Evolutionary conservation across 495 filamentous ascomycete species (phyloP), one percentile per base, ranked within the genome.

Genomic region (Elasticomyces elasticus): DNA sequence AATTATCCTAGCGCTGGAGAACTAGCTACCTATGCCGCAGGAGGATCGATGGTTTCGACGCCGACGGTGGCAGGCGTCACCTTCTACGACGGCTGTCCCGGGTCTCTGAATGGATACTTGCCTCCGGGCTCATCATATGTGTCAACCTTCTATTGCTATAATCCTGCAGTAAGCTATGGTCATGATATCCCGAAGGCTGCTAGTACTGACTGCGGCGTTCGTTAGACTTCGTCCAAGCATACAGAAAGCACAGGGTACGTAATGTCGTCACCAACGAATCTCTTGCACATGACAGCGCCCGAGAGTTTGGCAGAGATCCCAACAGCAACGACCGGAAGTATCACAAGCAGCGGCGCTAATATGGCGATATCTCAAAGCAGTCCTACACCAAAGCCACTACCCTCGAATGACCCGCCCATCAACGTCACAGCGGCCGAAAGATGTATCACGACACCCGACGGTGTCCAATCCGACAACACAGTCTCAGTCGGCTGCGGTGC

Each of bases 401-500:
- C 19, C 35, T n/a, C n/a, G n/a, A 31, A 25, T 25, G 4, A 3
- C 2, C 7, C 27, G 12, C 3, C 25, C 10, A 2, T 49, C 15
- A 49, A 49, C 45, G 45, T 30, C 28, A 51, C 30, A 2, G 48
- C 48, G 31, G 33, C 28, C 2, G 30, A 51, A 20, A 3, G 7
- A 22, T 51, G 48, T 40, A 24, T 51, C 22, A 38, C 28, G 30
- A 17, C 28, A 3, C 30, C 11, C 4, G 48, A 33, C 10, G 48
- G 48, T 17, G 31, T 51, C 4, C 33, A 38, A 13, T 20, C 4
- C 28, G 31, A 24, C 24, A 26, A 26, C 33, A 40, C 10, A 3
- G 28, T 52, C 11, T 11, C 20, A 15, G 2, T 38, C 11, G 51
- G 51, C 40, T 54, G 51, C 27, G 51, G 40, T 22, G 40, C 51